Conservation (phyloP, 176 grass and related monocot genomes). For the Carex pumila region DNA sequence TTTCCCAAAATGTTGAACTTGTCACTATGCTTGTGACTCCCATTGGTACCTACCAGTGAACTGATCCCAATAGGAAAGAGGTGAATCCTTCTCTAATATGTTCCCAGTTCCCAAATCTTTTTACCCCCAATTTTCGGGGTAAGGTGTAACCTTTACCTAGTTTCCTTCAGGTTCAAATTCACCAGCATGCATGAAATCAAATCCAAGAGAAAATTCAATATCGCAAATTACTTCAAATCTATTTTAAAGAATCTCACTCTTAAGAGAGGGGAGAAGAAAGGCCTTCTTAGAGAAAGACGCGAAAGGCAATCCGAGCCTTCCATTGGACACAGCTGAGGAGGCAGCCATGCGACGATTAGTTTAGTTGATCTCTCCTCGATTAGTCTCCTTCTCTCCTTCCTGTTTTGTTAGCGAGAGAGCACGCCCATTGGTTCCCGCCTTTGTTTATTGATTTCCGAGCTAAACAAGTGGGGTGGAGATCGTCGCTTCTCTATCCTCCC, state of each 20-base stretch:
- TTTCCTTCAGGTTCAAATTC: background rate
- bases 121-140: too few relatives aligned
- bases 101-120: too few relatives aligned
- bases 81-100: too few relatives aligned
- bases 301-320: background rate
- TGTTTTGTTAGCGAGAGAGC: background rate
- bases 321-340: background rate
- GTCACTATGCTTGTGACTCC: background rate
- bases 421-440: background rate
- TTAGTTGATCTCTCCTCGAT: background rate
- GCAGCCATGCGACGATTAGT: background rate
- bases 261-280: background rate
- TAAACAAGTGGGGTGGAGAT: background rate
- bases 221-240: background rate
- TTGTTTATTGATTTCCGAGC: background rate
- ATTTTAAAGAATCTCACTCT: background rate
- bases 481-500: background rate
- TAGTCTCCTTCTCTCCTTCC: background rate
- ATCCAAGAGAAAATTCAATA: background rate
- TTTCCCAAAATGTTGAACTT: background rate
- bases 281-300: background rate
- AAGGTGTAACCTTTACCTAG: too few relatives aligned
- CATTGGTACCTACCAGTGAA: background rate
- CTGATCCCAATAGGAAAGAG: background rate
- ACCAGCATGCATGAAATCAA: background rate